Evolutionary conservation across 2,329 filamentous ascomycete genomes (phyloP).

Genomic region (Monosporascus ibericus): DNA sequence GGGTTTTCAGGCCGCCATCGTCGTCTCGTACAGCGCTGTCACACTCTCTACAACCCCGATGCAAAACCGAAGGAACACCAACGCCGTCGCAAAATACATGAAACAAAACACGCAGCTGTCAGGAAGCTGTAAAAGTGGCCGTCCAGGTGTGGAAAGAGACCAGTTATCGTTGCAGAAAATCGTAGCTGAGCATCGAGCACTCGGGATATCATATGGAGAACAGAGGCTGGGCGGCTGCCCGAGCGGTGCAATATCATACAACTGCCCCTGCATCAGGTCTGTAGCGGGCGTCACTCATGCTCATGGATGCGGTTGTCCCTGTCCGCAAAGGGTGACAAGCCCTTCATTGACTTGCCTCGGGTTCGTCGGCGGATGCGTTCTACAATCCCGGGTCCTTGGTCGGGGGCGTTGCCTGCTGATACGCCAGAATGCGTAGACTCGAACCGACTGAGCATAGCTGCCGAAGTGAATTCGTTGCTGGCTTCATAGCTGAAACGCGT

Average conservation of each 20-base stretch:
- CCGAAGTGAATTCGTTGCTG: conserved; percentile 86
- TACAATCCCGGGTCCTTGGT: conserved; percentile 21
- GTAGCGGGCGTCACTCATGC: conserved; percentile 16
- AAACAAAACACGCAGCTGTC: conserved; percentile 2
- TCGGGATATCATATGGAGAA: conserved; percentile 18
- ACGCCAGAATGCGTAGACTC: conserved; percentile 61
- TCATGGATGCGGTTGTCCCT: conserved; percentile 22
- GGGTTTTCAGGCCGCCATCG: conserved; percentile 17
- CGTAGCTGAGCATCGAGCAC: conserved; percentile 13
- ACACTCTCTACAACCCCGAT: conserved; percentile 15
- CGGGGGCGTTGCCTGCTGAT: not conserved
- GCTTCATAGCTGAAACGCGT: conserved; percentile 78
- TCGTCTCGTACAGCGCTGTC: conserved; percentile 20
- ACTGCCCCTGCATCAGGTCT: not conserved
- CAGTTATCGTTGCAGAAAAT: conserved; percentile 16
- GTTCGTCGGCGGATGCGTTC: conserved; percentile 26
- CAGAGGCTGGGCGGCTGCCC: conserved; percentile 7
- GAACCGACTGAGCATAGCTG: conserved; percentile 74
- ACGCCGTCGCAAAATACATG: conserved; percentile 16
- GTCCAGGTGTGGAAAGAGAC: conserved; percentile 3
- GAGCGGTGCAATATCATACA: conserved; percentile 7
- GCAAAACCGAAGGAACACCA: conserved; percentile 17
- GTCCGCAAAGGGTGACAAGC: conserved; percentile 19
- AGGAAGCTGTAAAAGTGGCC: not conserved
- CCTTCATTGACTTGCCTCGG: conserved; percentile 28